Conservation (phyloP, 2,329 filamentous ascomycete genomes). For the Fusarium robinianum region DNA sequence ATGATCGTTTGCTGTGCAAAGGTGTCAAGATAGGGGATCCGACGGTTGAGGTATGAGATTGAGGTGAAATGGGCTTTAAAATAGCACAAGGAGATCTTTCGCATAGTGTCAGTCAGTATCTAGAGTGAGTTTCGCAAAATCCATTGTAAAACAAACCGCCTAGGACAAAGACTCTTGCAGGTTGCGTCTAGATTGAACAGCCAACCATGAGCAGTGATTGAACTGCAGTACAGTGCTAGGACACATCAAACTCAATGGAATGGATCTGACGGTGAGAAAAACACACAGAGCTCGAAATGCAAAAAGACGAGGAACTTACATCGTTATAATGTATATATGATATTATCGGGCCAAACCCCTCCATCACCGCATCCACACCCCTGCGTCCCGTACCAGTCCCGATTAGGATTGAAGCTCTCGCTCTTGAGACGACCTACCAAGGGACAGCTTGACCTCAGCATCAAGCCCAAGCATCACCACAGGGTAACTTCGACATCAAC, state of each 20-base stretch:
- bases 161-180: no score
- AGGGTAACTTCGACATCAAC: conserved; percentile 2
- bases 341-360: conserved; percentile 33
- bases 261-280: conserved; percentile 2
- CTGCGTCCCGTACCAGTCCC: conserved; percentile 32
- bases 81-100: no score
- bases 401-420: conserved; percentile 31
- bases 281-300: conserved; percentile 9
- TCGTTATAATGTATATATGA: conserved; percentile 26
- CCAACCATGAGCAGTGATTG: no score
- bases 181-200: no score
- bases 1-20: conserved; percentile 5
- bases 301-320: conserved; percentile 19
- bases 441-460: conserved; percentile 40
- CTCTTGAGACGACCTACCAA: conserved; percentile 13
- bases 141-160: no score
- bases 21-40: no score
- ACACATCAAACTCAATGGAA: conserved; percentile 16
- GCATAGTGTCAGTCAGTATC: no score
- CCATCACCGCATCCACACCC: conserved; percentile 28
- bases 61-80: no score
- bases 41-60: no score
- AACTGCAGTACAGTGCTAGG: conserved; percentile 29
- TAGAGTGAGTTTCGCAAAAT: no score
- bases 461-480: conserved; percentile 23